Percentiles rank a stretch among this genome's conserved stretches.
Conservation (phyloP, 352 stramenopile genomes). For the Globisporangium recalcitrans region DNA sequence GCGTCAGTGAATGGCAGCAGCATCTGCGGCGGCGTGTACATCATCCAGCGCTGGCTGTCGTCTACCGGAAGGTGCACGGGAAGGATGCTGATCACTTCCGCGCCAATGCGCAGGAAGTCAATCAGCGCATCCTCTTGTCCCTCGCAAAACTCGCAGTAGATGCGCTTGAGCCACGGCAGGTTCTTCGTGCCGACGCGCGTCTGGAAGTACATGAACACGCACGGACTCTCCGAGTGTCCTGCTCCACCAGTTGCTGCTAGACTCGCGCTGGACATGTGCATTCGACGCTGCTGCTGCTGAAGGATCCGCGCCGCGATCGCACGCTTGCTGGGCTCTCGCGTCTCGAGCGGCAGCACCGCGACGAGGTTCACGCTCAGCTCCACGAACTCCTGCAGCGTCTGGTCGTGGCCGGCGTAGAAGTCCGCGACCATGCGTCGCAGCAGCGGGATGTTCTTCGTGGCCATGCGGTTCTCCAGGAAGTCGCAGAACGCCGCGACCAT, state of each 20-base stretch:
- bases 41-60: not conserved
- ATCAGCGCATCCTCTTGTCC: constrained; percentile 19
- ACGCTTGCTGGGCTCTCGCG: not conserved
- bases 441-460: constrained; percentile 24
- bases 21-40: constrained; percentile 11
- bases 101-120: constrained; percentile 20
- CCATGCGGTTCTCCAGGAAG: constrained; percentile 28
- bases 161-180: constrained; percentile 27
- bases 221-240: not conserved
- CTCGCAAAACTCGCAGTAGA: constrained; percentile 29
- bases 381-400: constrained; percentile 30
- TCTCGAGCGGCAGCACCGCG: constrained; percentile 22
- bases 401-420: constrained; percentile 22
- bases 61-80: constrained; percentile 21
- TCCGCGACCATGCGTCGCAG: constrained; percentile 27
- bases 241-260: not conserved
- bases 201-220: constrained; percentile 22
- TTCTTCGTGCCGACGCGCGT: constrained; percentile 33
- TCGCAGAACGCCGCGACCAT: constrained; percentile 22
- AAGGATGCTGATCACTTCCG: constrained; percentile 25
- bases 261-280: not conserved
- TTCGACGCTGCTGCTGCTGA: constrained; percentile 22
- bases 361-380: constrained; percentile 28
- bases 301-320: constrained; percentile 19
- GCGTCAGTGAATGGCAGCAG: not conserved